These are phyloP conservation scores for Aspergillus ostianus DNA, from an alignment of 495 filamentous ascomycete genomes.

Conservation along the genomic window DNA sequence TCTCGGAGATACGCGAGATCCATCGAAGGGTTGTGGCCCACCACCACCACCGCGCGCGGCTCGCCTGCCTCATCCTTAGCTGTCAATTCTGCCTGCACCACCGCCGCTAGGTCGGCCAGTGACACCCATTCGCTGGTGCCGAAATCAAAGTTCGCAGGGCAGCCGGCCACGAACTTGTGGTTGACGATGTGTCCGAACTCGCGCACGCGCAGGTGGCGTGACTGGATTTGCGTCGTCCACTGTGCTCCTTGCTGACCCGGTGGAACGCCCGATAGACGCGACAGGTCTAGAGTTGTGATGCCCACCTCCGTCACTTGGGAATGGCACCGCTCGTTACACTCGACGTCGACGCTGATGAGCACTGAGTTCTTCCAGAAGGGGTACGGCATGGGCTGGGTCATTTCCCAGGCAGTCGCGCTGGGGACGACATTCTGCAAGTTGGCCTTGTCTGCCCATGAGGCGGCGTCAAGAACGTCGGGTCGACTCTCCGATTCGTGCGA, in stretches of 20 bases:
- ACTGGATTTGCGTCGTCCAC: slow-evolving; percentile 64
- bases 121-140: slow-evolving; percentile 55
- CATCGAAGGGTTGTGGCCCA: slow-evolving; percentile 67
- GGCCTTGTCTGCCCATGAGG: slow-evolving; percentile 25
- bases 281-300: slow-evolving; percentile 76
- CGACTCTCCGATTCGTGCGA: slow-evolving; percentile 15
- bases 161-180: slow-evolving; percentile 60
- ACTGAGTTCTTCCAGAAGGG: slow-evolving; percentile 56
- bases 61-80: slow-evolving; percentile 33
- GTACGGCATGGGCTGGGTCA: slow-evolving; percentile 36
- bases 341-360: slow-evolving; percentile 79
- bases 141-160: slow-evolving; percentile 73
- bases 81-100: slow-evolving; percentile 50
- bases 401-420: slow-evolving; percentile 26
- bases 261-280: slow-evolving; percentile 46
- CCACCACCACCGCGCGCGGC: slow-evolving; percentile 65
- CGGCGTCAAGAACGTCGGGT: slow-evolving; percentile 16
- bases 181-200: slow-evolving; percentile 69
- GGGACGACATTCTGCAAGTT: slow-evolving; percentile 18
- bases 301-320: slow-evolving; percentile 79
- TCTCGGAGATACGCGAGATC: slow-evolving; percentile 66
- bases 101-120: slow-evolving; percentile 33
- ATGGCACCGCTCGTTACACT: slow-evolving; percentile 68
- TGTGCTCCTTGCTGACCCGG: slow-evolving; percentile 59
- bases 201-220: slow-evolving; percentile 71